Percentiles rank a stretch among this genome's conserved stretches.
These are phyloP conservation scores for Notholithocarpus densiflorus DNA, from an alignment of 306 rosid species.

Conservation along the genomic window DNA sequence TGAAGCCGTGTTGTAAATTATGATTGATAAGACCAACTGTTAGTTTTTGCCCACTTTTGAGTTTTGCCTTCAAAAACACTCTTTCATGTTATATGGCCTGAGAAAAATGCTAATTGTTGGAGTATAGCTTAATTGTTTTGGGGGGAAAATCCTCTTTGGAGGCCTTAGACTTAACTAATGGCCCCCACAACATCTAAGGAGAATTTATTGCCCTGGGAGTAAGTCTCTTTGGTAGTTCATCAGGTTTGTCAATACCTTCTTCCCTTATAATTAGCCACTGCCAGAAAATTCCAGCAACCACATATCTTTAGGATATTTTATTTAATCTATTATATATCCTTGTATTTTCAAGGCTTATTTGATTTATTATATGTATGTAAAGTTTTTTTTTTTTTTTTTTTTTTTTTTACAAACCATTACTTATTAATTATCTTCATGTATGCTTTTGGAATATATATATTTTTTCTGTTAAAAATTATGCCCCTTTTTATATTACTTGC, in stretches of 20 bases:
- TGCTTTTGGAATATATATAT: neutral
- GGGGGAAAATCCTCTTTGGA: neutral
- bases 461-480: neutral
- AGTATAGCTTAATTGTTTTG: neutral
- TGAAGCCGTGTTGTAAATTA: neutral
- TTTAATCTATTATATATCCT: neutral
- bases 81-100: neutral
- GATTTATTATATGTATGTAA: too few relatives aligned
- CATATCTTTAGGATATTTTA: neutral
- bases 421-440: neutral
- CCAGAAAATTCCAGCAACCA: neutral
- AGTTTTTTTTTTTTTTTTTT: too few relatives aligned
- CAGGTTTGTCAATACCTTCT: neutral
- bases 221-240: neutral
- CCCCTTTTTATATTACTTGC: neutral
- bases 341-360: neutral
- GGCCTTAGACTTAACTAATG: neutral
- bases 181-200: neutral
- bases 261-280: neutral
- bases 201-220: neutral
- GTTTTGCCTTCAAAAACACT: neutral
- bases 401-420: too few relatives aligned
- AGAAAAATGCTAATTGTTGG: neutral
- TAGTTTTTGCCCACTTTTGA: neutral
- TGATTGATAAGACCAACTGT: neutral